A percentile compares a stretch with the other conserved stretches of the same genome.
Evolutionary conservation across 1,284 basidiomycete genomes (phyloP).

Genomic region (Cryptococcus sp.): DNA sequence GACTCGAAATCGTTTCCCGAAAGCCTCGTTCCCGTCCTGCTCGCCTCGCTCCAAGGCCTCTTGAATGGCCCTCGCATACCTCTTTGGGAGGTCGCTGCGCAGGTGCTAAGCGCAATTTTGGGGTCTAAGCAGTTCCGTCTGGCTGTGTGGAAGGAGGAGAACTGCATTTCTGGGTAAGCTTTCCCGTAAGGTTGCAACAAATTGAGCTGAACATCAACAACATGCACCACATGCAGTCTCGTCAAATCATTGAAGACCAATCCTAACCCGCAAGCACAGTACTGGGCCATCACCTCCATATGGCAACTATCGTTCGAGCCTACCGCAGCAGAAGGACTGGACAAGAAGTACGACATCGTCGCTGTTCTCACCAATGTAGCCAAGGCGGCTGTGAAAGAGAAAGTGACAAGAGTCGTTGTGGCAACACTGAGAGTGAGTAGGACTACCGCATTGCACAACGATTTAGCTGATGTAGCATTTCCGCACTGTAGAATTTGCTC

Average conservation of each 20-base stretch:
- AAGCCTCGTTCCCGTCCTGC: slow-evolving; percentile 66
- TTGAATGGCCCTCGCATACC: slow-evolving; percentile 60
- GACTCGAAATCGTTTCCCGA: slow-evolving; percentile 57
- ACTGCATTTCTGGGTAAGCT: slow-evolving; percentile 51
- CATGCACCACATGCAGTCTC: slow-evolving; percentile 57
- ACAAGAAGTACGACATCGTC: slow-evolving; percentile 85
- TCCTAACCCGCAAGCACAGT: slow-evolving; percentile 82
- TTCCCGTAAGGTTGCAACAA: not conserved
- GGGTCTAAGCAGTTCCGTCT: slow-evolving; percentile 74
- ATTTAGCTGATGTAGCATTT: not conserved
- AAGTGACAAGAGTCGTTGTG: slow-evolving; percentile 91
- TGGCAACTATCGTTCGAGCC: slow-evolving; percentile 93
- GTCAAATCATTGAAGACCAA: slow-evolving; percentile 75
- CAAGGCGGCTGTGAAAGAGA: slow-evolving; percentile 92
- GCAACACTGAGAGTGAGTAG: slow-evolving; percentile 78
- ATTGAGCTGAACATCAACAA: not conserved
- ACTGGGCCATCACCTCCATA: slow-evolving; percentile 87
- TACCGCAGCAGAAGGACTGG: slow-evolving; percentile 79
- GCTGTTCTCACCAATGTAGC: slow-evolving; percentile 84
- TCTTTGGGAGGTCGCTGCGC: slow-evolving; percentile 84
- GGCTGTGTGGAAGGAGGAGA: slow-evolving; percentile 55
- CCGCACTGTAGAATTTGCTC: slow-evolving; percentile 71
- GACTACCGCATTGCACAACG: not conserved
- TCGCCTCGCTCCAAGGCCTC: slow-evolving; percentile 66
- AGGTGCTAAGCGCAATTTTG: slow-evolving; percentile 84